These are phyloP conservation scores for Vigna unguiculata DNA, from an alignment of 306 rosid species.

Conservation along the genomic window DNA sequence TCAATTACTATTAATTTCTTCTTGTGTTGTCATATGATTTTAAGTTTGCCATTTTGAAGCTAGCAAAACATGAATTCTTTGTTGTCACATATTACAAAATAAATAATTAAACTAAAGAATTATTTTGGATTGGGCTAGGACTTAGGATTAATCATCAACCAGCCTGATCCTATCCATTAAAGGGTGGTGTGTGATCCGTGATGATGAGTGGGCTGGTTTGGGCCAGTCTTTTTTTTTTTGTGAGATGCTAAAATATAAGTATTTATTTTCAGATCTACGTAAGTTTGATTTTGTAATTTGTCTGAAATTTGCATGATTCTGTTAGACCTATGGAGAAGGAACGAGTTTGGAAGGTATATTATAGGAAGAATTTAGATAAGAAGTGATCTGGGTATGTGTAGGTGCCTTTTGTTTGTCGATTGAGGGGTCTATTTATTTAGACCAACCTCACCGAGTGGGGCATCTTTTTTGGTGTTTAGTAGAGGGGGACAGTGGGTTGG, in stretches of 20 bases:
- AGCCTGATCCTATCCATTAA: slow-evolving; percentile 1
- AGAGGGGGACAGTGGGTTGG: too few species aligned
- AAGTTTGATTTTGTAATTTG: not conserved
- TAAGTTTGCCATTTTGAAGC: slow-evolving; percentile 8
- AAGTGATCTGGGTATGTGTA: too few species aligned
- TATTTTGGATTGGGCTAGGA: not conserved
- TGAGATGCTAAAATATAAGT: not conserved
- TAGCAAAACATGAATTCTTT: slow-evolving; percentile 14
- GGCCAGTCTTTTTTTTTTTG: not conserved
- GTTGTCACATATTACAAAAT: slow-evolving; percentile 1
- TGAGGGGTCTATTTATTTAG: too few species aligned
- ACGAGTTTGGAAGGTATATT: too few species aligned
- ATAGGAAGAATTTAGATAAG: too few species aligned
- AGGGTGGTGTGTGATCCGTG: not conserved
- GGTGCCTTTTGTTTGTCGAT: too few species aligned
- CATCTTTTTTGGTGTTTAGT: too few species aligned
- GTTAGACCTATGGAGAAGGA: too few species aligned
- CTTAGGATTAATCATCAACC: not conserved
- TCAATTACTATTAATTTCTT: slow-evolving; percentile 14
- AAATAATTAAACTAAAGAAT: not conserved
- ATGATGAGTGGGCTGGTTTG: not conserved
- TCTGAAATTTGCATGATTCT: not conserved
- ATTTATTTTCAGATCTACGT: slow-evolving; percentile 18
- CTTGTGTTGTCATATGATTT: not conserved
- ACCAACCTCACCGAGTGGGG: too few species aligned